Evolutionary conservation across 2,329 filamentous ascomycete species (phyloP), one percentile per base, ranked within the genome.

Genomic region (Ophiocordyceps australis): DNA sequence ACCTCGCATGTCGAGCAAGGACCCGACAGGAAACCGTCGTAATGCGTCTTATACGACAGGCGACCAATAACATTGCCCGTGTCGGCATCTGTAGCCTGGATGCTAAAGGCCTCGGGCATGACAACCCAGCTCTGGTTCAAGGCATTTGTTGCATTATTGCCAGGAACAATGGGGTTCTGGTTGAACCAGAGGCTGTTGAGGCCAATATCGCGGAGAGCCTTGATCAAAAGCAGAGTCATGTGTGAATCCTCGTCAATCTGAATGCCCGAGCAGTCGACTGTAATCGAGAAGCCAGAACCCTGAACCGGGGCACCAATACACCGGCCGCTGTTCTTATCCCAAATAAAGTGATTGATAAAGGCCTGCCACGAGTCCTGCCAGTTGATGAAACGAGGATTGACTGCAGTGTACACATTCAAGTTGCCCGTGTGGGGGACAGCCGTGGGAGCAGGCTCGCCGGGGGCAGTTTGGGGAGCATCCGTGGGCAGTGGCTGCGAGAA

Each of bases 341-440:
- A 53, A n/a, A 49, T 35, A 27, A 53, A 53, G 19, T 47, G 49
- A 30, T 48, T 46, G 31, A 53, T 51, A 29, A 53, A 53, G 1
- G 44, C 35, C 27, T 49, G 40, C 50, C 47, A 53, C 9, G 44
- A 49, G 23, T 38, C 46, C 24, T 46, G 43, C 49, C 50, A 53
- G 32, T 50, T 53, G 36, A 53, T 40, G 32, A 52, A 53, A 5
- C 50, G 45, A 21, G 50, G 50, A 27, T 44, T 53, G 21, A 52
- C 38, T 3, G 39, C 37, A 9, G 46, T 39, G 15, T 40, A 41
- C 8, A 53, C 34, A 20, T 40, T 41, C 5, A 53, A 37, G 20
- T 37, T 35, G 2, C 49, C 49, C 13, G 35, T 28, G 7, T 38
- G 35, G 7, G 50, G 41, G 15, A 35, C 26, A 15, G 24, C 22